Evolutionary conservation across 805 yeast species (phyloP).

Genomic region (Alloascoidea africana): DNA sequence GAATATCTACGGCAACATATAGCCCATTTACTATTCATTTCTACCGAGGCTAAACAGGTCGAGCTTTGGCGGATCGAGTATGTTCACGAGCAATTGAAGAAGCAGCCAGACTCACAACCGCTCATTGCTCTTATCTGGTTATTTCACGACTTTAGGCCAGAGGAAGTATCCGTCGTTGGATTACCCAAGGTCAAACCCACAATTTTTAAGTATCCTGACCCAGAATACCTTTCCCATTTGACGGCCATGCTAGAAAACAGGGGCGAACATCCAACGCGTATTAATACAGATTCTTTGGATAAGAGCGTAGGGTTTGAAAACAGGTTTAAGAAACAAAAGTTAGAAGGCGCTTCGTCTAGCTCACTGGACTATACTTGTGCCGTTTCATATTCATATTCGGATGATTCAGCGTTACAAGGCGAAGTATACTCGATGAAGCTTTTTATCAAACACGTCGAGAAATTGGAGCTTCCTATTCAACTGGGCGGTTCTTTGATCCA

Average conservation of each 20-base stretch:
- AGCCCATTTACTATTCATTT: slow-evolving; percentile 19
- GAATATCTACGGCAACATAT: slow-evolving; percentile 20
- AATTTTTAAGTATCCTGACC: slow-evolving; percentile 6
- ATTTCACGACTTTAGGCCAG: slow-evolving; percentile 9
- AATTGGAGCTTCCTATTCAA: slow-evolving; percentile 1
- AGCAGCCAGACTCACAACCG: slow-evolving; percentile 7
- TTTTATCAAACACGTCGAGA: neutral
- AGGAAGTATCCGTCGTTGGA: slow-evolving; percentile 10
- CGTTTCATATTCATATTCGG: too few species aligned
- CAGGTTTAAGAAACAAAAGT: neutral
- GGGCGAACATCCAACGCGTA: too few species aligned
- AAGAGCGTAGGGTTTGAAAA: neutral
- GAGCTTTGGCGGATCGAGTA: slow-evolving; percentile 15
- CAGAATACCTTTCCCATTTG: slow-evolving; percentile 1
- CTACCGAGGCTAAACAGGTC: slow-evolving; percentile 16
- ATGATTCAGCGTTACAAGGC: neutral
- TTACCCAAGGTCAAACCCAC: slow-evolving; percentile 7
- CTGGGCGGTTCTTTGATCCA: neutral
- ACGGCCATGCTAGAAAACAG: neutral
- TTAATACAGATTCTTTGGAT: neutral
- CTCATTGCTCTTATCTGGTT: slow-evolving; percentile 7
- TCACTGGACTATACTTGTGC: neutral
- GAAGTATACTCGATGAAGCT: neutral
- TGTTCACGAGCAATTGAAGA: slow-evolving; percentile 11
- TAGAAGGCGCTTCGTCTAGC: too few species aligned